A percentile compares a stretch with the other conserved stretches of the same genome.
phyloP scores from a whole-genome alignment of 2,329 filamentous ascomycete species.

The Curvularia eragrostidis region DNA sequence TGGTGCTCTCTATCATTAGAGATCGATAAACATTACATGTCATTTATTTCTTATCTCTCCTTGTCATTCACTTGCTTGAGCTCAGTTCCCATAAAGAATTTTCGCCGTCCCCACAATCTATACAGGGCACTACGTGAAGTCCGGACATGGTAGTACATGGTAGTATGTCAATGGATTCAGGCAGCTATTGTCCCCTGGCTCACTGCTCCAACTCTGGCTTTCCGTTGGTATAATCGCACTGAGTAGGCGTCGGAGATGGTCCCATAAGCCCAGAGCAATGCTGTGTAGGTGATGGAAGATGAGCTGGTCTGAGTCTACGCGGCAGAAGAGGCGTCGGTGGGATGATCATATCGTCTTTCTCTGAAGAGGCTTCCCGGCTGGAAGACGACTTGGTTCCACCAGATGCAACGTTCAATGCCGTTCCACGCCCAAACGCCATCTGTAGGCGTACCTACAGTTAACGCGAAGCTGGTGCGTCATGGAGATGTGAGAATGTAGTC shows the following conservation, averaged over 20 bases:
- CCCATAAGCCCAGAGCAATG: conserved; percentile 15
- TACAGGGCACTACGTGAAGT: neutral
- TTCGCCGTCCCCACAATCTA: neutral
- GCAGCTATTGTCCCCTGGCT: neutral
- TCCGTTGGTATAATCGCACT: neutral
- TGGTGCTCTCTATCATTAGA: neutral
- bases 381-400: neutral
- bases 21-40: neutral
- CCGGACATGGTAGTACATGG: too few relatives aligned
- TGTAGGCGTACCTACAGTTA: neutral
- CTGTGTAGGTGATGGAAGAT: neutral
- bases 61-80: neutral
- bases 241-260: conserved; percentile 8
- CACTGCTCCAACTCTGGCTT: too few relatives aligned
- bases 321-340: conserved; percentile 10
- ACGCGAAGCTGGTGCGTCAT: neutral
- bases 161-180: neutral
- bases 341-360: neutral
- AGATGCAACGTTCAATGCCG: too few relatives aligned
- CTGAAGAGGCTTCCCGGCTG: neutral
- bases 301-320: neutral
- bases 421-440: neutral
- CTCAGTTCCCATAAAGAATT: neutral
- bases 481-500: neutral
- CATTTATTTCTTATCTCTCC: neutral